These are phyloP conservation scores for Pezizomycotina sp. DNA, from an alignment of 2,329 filamentous ascomycete species.

Conservation along the genomic window DNA sequence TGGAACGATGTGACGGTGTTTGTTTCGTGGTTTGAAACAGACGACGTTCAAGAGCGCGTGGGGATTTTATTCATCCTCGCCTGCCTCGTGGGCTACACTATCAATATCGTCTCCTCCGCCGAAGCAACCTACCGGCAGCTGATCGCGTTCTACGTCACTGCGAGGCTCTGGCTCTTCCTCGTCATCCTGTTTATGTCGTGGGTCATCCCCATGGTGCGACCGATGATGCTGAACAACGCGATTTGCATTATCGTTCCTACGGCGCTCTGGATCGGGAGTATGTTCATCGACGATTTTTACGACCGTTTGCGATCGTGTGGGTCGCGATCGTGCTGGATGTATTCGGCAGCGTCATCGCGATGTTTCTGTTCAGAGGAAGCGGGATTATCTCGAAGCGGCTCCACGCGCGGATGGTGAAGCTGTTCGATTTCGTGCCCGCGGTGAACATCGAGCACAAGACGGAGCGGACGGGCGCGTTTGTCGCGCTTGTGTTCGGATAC, in stretches of 20 bases:
- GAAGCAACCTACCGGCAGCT: conserved; percentile 41
- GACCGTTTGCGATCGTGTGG: conserved; percentile 41
- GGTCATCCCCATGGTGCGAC: conserved; percentile 40
- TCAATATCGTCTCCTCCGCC: conserved; percentile 44
- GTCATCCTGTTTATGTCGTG: conserved; percentile 31
- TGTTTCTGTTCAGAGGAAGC: too few relatives aligned
- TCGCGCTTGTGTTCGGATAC: conserved; percentile 48
- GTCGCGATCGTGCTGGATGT: conserved; percentile 40
- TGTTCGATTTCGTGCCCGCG: conserved; percentile 45
- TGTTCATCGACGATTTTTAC: conserved; percentile 40
- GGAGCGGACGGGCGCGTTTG: conserved; percentile 47
- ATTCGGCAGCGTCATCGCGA: too few relatives aligned
- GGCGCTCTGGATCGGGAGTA: conserved; percentile 44
- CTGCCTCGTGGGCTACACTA: conserved; percentile 46
- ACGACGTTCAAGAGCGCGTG: conserved; percentile 43
- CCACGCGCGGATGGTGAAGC: too few relatives aligned
- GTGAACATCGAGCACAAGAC: conserved; percentile 51
- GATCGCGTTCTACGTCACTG: conserved; percentile 44
- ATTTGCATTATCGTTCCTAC: conserved; percentile 34
- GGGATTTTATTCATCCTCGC: conserved; percentile 45
- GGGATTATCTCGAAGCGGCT: too few relatives aligned
- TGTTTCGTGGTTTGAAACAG: conserved; percentile 46
- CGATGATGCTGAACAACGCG: conserved; percentile 26
- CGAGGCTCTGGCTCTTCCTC: conserved; percentile 33
- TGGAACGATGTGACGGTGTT: conserved; percentile 44